These are phyloP conservation scores for Lactifluus hygrophoroides DNA, from an alignment of 768 basidiomycete genomes.

Conservation along the genomic window DNA sequence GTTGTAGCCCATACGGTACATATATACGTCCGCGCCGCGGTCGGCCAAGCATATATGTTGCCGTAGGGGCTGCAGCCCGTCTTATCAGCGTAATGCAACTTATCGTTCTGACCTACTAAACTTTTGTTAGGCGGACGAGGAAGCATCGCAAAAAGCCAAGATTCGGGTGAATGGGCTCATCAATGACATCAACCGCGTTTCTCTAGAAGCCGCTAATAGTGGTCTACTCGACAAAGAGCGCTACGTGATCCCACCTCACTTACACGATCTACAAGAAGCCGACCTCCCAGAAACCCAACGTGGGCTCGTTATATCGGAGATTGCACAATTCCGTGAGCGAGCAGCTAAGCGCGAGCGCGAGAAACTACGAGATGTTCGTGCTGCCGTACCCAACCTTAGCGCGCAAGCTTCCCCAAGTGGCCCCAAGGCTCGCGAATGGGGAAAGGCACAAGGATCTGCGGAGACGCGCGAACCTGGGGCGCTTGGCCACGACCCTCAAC, in stretches of 20 bases:
- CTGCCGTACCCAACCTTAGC: constrained; percentile 41
- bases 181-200: constrained; percentile 59
- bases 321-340: constrained; percentile 91
- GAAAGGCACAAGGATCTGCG: constrained; percentile 44
- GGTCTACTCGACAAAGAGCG: constrained; percentile 77
- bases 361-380: constrained; percentile 71
- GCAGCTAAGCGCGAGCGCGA: constrained; percentile 88
- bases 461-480: constrained; percentile 19
- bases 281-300: constrained; percentile 93
- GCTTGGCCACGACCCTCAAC: constrained; percentile 31
- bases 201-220: constrained; percentile 65
- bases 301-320: constrained; percentile 90
- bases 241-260: constrained; percentile 90
- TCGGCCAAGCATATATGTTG: background rate
- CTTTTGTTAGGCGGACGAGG: constrained; percentile 57
- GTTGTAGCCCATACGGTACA: constrained; percentile 1
- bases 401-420: constrained; percentile 39
- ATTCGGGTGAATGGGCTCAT: constrained; percentile 57
- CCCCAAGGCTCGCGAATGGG: constrained; percentile 75
- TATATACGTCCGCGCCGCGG: background rate
- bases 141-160: constrained; percentile 51
- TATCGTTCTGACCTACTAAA: constrained; percentile 3
- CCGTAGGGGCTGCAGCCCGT: background rate
- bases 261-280: constrained; percentile 92
- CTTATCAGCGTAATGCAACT: background rate